A percentile compares a stretch with the other conserved stretches of the same genome.
Conservation (phyloP, 441 rosid genomes). For the Populus hybrid region DNA sequence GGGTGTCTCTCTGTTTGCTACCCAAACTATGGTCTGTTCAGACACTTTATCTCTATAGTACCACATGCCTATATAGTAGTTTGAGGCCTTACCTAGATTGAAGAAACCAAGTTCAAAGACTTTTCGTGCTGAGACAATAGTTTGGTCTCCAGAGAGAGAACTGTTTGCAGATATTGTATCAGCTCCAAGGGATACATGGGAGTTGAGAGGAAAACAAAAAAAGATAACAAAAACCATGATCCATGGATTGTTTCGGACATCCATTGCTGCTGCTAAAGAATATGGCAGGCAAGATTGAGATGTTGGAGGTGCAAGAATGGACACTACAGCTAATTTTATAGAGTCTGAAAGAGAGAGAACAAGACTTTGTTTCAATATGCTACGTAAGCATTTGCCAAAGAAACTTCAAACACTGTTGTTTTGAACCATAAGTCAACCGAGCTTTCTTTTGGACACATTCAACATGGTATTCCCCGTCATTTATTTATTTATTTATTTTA, state of each 20-base stretch:
- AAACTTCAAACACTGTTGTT: neutral
- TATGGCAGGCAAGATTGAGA: neutral
- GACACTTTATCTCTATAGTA: slow-evolving; percentile 30
- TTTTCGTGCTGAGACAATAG: slow-evolving; percentile 30
- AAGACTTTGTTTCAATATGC: neutral
- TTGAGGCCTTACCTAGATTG: slow-evolving; percentile 38
- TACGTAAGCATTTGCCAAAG: too few species aligned
- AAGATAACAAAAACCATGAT: slow-evolving; percentile 10
- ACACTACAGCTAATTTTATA: too few species aligned
- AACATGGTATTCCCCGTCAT: too few species aligned
- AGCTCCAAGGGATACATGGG: slow-evolving; percentile 21
- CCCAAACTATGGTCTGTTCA: slow-evolving; percentile 38
- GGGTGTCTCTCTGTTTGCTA: slow-evolving; percentile 40
- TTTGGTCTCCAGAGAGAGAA: slow-evolving; percentile 39
- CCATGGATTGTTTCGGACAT: slow-evolving; percentile 14
- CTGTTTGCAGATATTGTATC: slow-evolving; percentile 31
- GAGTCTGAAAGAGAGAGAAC: neutral
- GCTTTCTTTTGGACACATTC: neutral
- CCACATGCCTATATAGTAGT: slow-evolving; percentile 69
- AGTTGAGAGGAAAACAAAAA: slow-evolving; percentile 16
- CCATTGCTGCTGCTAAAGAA: slow-evolving; percentile 14
- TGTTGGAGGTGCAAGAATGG: neutral
- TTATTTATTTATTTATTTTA: too few species aligned
- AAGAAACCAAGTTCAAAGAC: slow-evolving; percentile 45
- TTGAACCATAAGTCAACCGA: neutral